Conservation (phyloP, 805 yeast genomes). For the Hanseniaspora occidentalis region DNA sequence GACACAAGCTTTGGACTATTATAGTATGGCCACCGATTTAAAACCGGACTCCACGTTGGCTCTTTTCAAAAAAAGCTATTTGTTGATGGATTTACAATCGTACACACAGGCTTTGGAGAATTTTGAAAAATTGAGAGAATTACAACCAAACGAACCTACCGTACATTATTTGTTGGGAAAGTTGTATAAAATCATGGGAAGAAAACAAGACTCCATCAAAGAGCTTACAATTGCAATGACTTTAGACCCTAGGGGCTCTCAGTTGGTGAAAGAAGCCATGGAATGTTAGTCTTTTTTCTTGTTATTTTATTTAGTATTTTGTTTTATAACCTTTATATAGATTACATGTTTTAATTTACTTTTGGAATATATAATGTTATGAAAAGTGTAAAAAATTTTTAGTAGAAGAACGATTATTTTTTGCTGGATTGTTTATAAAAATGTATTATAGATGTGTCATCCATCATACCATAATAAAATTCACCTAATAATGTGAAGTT, state of each 20-base stretch:
- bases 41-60: slow-evolving; percentile 84
- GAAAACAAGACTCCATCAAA: slow-evolving; percentile 65
- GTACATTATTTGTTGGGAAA: slow-evolving; percentile 87
- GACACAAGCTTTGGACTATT: slow-evolving; percentile 67
- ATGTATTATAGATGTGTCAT: no score
- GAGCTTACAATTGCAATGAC: slow-evolving; percentile 83
- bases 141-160: slow-evolving; percentile 91
- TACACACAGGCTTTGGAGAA: slow-evolving; percentile 61
- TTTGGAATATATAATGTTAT: no score
- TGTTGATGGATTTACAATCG: slow-evolving; percentile 56
- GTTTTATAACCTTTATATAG: no score
- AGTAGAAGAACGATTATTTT: no score
- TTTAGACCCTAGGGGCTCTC: slow-evolving; percentile 86
- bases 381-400: no score
- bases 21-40: slow-evolving; percentile 67
- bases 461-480: no score
- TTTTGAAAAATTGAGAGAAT: slow-evolving; percentile 55
- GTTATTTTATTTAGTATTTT: neutral
- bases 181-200: slow-evolving; percentile 62
- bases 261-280: slow-evolving; percentile 72
- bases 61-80: slow-evolving; percentile 77
- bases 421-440: no score
- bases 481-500: no score
- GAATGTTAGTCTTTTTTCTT: slow-evolving; percentile 31
- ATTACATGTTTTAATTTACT: no score